Base-by-base conservation (phyloP, 2,329 filamentous ascomycete species). In the Tolypocladium ophioglossoides region DNA sequence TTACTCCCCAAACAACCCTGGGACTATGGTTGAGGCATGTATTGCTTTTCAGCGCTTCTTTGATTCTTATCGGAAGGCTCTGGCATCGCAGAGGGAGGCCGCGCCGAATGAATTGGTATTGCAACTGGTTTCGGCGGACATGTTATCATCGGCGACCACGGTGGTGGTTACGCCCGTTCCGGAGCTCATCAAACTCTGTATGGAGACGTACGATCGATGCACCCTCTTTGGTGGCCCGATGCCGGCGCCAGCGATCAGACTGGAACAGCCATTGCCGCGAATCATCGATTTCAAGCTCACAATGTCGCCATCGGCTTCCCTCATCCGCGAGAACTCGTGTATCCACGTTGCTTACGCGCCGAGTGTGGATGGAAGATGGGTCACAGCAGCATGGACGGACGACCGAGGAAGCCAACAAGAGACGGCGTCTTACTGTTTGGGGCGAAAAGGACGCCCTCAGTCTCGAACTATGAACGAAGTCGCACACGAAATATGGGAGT, bases 361-460 rank as follows among this genome's bases (percentile, higher is more conserved):
- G 54, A 91, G 87, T 63, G 75, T 85, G 12, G 87, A 92, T 65
- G 82, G 86, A 22, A 76, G 84, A 10, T 95, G 90, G 90, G 72
- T 94, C 39, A 86, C 85, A 14, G 86, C 83, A 7, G 86, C 86
- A 0, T 95, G 89, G 89, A 89, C 85, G 1, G 88, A 95, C 64
- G 89, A 84, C 60, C 80, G 80, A 30, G 89, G 89, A 2, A 82
- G 80, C 56, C 82, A 87, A 57, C 87, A 91, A 66, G 82, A 84
- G 59, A 87, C 80, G 18, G 80, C 84, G 0, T 86, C 87, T 0
- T 92, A 91, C 67, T 89, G 86, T 61, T 72, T 92, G 47, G 75
- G 82, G 18, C 74, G 84, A 57, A 78, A 82, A 69, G 74, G 78
- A 60, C 74, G 77, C 53, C 66, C 74, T 1, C 64, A 78, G 3